Evolutionary conservation across 2,329 filamentous ascomycete genomes (phyloP), one percentile per base, ranked within the genome.

Genomic region (Ceratocystis cubensis): DNA sequence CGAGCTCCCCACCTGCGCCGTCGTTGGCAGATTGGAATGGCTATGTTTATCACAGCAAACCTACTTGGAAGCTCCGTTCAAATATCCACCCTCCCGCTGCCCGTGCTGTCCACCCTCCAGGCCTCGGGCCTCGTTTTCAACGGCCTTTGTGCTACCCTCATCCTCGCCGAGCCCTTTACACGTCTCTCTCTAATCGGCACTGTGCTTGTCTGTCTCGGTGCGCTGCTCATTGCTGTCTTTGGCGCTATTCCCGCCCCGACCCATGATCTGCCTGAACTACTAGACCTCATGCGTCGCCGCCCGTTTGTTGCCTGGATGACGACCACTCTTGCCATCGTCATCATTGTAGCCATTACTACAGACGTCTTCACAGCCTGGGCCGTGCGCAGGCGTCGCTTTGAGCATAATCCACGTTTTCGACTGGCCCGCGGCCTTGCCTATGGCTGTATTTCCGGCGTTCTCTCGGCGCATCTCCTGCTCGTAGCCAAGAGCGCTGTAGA

Each of bases 51-150:
- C 70, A 81, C 96, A 71, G 90, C 94, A 69, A 99, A 99, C 75
- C 82, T 99, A 66, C 82, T 97, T 66, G 94, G 94, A 68, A 96
- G 92, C 77, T 93, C 91, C 46, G 94, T 99, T 68, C 94, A 99
- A 77, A 97, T 99, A 74, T 96, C 94, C 37, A 96, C 93, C 0
- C 81, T 99, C 57, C 94, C 94, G 17, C 81, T 99, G 25, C 94
- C 94, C 22, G 91, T 99, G 5, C 83, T 99, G 44, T 97, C 93
- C 66, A 96, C 94, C 0, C 80, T 99, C 46, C 94, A 99, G 78
- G 93, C 93, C 20, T 96, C 93, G 2, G 94, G 94, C 57, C 82
- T 99, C 66, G 94, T 99, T 69, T 99, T 99, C 81, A 99, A 99
- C 79, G 96, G 93, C 67, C 91, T 97, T 75, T 96, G 95, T 81